These are phyloP conservation scores for Didymella lethalis DNA, from an alignment of 2,329 filamentous ascomycete species.

Conservation along the genomic window DNA sequence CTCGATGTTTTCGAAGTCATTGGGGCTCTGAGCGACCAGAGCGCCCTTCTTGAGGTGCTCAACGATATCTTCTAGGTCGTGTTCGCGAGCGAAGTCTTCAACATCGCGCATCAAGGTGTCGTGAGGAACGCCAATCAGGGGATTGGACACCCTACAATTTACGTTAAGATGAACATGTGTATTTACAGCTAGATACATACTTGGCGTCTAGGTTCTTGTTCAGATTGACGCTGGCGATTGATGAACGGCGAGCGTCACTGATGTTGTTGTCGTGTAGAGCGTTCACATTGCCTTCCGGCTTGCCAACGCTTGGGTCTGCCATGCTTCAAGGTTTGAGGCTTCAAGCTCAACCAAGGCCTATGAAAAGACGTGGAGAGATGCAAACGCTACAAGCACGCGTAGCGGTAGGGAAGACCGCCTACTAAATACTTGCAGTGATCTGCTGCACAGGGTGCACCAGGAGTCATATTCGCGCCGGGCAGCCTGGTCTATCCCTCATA, in stretches of 20 bases:
- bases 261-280: conserved; percentile 8
- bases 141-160: conserved; percentile 59
- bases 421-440: conserved; percentile 17
- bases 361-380: conserved; percentile 1
- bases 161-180: background rate
- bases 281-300: conserved; percentile 10
- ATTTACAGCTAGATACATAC: conserved; percentile 8
- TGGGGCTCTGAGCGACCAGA: conserved; percentile 73
- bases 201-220: conserved; percentile 29
- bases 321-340: conserved; percentile 4
- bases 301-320: conserved; percentile 19
- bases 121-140: conserved; percentile 62
- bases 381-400: background rate
- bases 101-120: conserved; percentile 62
- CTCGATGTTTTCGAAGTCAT: conserved; percentile 66
- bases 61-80: conserved; percentile 57
- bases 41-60: conserved; percentile 60
- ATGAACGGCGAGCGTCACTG: conserved; percentile 22
- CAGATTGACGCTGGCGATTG: conserved; percentile 24
- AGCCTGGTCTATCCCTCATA: conserved; percentile 4
- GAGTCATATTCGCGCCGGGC: background rate
- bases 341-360: conserved; percentile 5
- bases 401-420: background rate
- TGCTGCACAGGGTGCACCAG: conserved; percentile 2
- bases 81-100: conserved; percentile 68